These are phyloP conservation scores for Scenedesmus sp. DNA, from an alignment of 163 green algal genomes.

Conservation along the genomic window DNA sequence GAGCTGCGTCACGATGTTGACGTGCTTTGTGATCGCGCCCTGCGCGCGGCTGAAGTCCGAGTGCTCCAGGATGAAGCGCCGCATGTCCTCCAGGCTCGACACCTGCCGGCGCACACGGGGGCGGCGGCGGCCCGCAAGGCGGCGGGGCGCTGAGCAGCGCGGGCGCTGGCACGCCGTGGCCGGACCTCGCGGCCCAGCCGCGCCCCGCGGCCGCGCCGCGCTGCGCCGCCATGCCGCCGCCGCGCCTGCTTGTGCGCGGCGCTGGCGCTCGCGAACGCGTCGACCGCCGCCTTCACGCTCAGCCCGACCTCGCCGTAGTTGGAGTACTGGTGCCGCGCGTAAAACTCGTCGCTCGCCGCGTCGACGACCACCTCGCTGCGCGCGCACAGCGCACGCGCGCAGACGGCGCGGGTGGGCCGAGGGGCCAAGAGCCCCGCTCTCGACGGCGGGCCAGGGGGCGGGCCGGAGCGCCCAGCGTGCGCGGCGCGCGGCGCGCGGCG, in stretches of 20 bases:
- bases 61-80: conserved; percentile 90
- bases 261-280: conserved; percentile 70
- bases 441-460: too few species aligned
- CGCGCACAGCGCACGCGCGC: background rate
- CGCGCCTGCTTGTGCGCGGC: conserved; percentile 60
- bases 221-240: background rate
- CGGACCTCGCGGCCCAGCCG: background rate
- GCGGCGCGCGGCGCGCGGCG: background rate
- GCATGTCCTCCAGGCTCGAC: conserved; percentile 93
- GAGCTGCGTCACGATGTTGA: conserved; percentile 94
- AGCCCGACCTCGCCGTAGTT: conserved; percentile 94
- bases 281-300: conserved; percentile 79
- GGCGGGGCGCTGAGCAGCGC: too few species aligned
- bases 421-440: too few species aligned
- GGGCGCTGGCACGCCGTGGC: too few species aligned
- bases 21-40: conserved; percentile 93
- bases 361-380: conserved; percentile 84
- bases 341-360: conserved; percentile 86
- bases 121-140: too few species aligned
- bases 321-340: conserved; percentile 76
- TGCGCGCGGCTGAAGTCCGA: conserved; percentile 87
- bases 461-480: too few species aligned
- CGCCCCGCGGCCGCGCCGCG: background rate
- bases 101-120: conserved; percentile 74
- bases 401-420: too few species aligned